phyloP scores from a whole-genome alignment of 2,329 filamentous ascomycete species.

The Pseudohalonectria lignicola region DNA sequence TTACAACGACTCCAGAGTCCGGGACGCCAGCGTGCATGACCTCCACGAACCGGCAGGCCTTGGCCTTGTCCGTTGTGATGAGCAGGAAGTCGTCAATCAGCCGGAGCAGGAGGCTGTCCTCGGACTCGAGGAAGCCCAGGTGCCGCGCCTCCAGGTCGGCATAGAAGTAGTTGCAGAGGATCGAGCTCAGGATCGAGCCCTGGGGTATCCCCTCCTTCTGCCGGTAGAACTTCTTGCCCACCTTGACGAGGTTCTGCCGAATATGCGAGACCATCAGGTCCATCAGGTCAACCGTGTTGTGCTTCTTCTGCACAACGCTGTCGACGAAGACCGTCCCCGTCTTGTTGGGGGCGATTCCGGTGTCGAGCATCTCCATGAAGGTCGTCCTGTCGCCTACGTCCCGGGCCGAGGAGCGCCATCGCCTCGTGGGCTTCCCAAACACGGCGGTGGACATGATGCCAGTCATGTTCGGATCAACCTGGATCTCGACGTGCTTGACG shows the following conservation, averaged over 20 bases:
- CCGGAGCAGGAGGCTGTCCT: conserved; percentile 60
- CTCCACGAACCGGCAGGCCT: conserved; percentile 63
- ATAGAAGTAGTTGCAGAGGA: conserved; percentile 94
- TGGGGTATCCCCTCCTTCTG: conserved; percentile 89
- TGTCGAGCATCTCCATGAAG: conserved; percentile 34
- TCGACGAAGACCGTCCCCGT: conserved; percentile 72
- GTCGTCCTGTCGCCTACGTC: conserved; percentile 25
- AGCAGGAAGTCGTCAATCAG: conserved; percentile 91
- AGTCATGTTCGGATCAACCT: conserved; percentile 25
- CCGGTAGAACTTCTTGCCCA: conserved; percentile 79
- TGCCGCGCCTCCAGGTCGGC: conserved; percentile 67
- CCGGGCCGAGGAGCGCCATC: conserved; percentile 43
- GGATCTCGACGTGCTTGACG: conserved; percentile 64
- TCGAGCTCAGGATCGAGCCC: conserved; percentile 76
- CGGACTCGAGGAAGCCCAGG: conserved; percentile 51
- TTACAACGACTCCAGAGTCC: conserved; percentile 72
- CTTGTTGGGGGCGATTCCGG: conserved; percentile 27
- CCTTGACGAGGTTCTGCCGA: conserved; percentile 72
- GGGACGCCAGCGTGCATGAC: conserved; percentile 72
- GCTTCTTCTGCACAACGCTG: conserved; percentile 44
- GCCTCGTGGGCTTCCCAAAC: conserved; percentile 34
- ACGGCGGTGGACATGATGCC: conserved; percentile 18
- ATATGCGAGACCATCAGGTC: conserved; percentile 70
- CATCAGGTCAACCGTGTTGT: conserved; percentile 50
- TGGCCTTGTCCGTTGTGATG: conserved; percentile 57